These are phyloP conservation scores for Lentinula aciculospora DNA, from an alignment of 768 basidiomycete genomes.

Conservation along the genomic window DNA sequence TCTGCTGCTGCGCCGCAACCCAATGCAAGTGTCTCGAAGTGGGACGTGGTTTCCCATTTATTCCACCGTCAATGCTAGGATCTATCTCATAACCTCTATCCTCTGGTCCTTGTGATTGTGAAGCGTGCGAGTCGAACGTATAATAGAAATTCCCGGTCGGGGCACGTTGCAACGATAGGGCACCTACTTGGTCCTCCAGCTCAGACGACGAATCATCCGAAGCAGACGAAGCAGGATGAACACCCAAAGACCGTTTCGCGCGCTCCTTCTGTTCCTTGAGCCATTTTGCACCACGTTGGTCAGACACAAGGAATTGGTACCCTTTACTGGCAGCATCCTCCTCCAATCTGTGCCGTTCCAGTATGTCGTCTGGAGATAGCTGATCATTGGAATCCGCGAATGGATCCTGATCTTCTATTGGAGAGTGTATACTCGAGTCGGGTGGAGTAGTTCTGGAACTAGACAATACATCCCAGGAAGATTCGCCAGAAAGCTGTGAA, in stretches of 20 bases:
- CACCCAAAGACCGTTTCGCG: constrained; percentile 56
- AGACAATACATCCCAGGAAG: constrained; percentile 15
- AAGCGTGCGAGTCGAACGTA: constrained; percentile 48
- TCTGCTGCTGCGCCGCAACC: constrained; percentile 51
- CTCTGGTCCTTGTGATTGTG: constrained; percentile 50
- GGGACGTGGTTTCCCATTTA: constrained; percentile 39
- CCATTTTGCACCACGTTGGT: constrained; percentile 76
- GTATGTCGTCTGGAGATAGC: constrained; percentile 35
- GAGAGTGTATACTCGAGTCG: constrained; percentile 9
- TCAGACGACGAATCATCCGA: constrained; percentile 40
- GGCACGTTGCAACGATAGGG: constrained; percentile 62
- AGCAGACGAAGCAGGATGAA: constrained; percentile 50
- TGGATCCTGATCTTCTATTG: constrained; percentile 12
- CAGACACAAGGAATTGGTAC: constrained; percentile 40
- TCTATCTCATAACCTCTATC: constrained; percentile 30
- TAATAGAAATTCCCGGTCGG: constrained; percentile 73
- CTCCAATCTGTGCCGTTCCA: constrained; percentile 54
- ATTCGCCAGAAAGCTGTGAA: constrained; percentile 11
- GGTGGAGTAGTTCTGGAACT: constrained; percentile 2
- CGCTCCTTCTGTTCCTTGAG: constrained; percentile 76
- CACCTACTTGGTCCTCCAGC: constrained; percentile 39
- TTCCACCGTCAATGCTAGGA: constrained; percentile 26
- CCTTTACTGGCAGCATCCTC: constrained; percentile 36
- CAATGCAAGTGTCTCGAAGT: constrained; percentile 64
- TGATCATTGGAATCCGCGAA: constrained; percentile 23